Evolutionary conservation across 2,329 filamentous ascomycete species (phyloP).

Genomic region (Aaosphaeria pasadenensis): DNA sequence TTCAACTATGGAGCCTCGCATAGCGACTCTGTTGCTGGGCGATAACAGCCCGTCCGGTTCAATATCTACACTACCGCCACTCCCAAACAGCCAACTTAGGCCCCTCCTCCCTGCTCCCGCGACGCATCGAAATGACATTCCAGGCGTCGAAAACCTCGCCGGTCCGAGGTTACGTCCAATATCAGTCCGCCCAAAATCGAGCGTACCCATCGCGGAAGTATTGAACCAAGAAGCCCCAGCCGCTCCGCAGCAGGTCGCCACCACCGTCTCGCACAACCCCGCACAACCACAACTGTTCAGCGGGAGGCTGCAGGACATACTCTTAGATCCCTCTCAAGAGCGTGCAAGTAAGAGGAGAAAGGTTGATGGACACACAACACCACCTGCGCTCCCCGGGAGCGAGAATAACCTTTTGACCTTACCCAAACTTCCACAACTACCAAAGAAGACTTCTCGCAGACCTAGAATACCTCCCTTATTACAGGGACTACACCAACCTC

Average conservation of each 20-base stretch:
- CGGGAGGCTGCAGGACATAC: constrained; percentile 24
- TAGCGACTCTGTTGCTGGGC: constrained; percentile 21
- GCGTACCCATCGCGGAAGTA: constrained; percentile 35
- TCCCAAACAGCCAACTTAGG: constrained; percentile 4
- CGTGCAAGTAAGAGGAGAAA: constrained; percentile 18
- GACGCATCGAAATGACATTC: constrained; percentile 12
- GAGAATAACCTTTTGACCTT: constrained; percentile 29
- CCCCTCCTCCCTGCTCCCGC: constrained; percentile 6
- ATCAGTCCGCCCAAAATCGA: constrained; percentile 15
- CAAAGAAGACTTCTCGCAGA: constrained; percentile 28
- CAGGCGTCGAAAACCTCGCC: constrained; percentile 9
- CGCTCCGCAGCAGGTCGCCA: constrained; percentile 9
- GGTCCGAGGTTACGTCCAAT: constrained; percentile 1
- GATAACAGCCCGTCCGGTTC: constrained; percentile 11
- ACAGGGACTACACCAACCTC: constrained; percentile 62
- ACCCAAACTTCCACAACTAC: constrained; percentile 38
- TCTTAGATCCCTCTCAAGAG: constrained; percentile 19
- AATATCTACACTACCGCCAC: constrained; percentile 9
- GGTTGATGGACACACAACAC: constrained; percentile 13
- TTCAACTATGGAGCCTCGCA: constrained; percentile 22
- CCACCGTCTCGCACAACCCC: constrained; percentile 8
- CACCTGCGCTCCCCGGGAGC: constrained; percentile 8
- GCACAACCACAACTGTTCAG: constrained; percentile 19
- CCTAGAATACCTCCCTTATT: constrained; percentile 49
- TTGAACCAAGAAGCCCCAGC: constrained; percentile 23